phyloP scores from a whole-genome alignment of 1,284 basidiomycete species.

The Kwoniella shivajii region DNA sequence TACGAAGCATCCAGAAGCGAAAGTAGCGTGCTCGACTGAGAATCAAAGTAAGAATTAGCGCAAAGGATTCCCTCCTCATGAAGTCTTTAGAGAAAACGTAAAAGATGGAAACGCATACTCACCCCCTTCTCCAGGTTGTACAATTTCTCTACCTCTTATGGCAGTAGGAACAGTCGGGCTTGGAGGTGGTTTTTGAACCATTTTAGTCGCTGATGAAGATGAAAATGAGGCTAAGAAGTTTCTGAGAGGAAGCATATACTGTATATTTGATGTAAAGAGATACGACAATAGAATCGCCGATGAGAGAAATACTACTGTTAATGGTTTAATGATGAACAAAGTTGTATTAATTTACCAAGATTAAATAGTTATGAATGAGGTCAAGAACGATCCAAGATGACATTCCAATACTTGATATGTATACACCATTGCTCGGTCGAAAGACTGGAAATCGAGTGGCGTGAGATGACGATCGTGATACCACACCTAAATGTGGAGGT shows the following conservation, averaged over 20 bases:
- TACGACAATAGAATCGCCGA: neutral
- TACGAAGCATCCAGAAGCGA: constrained; percentile 71
- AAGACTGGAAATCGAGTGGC: too few relatives aligned
- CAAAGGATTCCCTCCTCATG: neutral
- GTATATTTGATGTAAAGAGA: neutral
- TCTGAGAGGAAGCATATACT: constrained; percentile 20
- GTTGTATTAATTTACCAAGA: neutral
- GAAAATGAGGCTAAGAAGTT: constrained; percentile 32
- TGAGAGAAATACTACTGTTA: neutral
- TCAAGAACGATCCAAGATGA: neutral
- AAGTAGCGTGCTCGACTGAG: constrained; percentile 67
- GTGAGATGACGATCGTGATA: neutral
- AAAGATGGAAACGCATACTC: constrained; percentile 16
- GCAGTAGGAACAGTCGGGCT: constrained; percentile 54
- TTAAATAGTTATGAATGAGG: neutral
- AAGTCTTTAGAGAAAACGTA: neutral
- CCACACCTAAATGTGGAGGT: too few relatives aligned
- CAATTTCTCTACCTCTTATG: constrained; percentile 44
- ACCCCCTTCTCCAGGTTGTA: constrained; percentile 47
- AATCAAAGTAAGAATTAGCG: neutral
- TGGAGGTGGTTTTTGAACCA: constrained; percentile 44
- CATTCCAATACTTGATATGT: too few relatives aligned
- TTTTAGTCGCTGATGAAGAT: constrained; percentile 22
- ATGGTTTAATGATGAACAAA: constrained; percentile 1
- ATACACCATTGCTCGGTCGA: too few relatives aligned